A percentile compares a stretch with the other conserved stretches of the same genome.
These are phyloP conservation scores for Balakata baccata DNA, from an alignment of 345 rosid species.

Conservation along the genomic window DNA sequence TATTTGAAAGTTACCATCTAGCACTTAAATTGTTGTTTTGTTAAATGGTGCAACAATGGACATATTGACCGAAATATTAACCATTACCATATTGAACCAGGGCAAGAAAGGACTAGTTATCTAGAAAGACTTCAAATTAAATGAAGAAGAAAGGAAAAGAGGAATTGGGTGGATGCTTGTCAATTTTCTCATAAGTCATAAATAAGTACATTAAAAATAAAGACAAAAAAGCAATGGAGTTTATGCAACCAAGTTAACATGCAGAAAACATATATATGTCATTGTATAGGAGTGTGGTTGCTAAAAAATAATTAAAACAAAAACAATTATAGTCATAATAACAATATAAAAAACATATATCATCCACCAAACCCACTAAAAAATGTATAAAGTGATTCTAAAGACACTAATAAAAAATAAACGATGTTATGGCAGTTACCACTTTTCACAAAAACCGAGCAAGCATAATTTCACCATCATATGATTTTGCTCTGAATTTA, in stretches of 20 bases:
- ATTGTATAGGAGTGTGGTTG: neutral
- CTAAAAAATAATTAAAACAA: neutral
- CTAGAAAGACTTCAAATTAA: neutral
- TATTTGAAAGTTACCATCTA: neutral
- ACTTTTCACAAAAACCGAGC: too few species aligned
- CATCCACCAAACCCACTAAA: neutral
- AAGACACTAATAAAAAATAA: neutral
- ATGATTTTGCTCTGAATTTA: too few species aligned
- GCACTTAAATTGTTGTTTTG: too few species aligned
- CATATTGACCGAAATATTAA: neutral
- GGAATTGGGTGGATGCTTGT: constrained; percentile 19
- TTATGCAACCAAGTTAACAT: too few species aligned
- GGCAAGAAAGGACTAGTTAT: neutral
- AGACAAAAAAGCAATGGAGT: too few species aligned
- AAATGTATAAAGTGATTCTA: too few species aligned
- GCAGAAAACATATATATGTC: neutral
- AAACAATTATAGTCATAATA: too few species aligned
- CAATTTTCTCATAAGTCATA: too few species aligned
- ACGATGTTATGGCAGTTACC: too few species aligned
- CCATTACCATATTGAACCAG: neutral
- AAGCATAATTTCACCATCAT: too few species aligned
- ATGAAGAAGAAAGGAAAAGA: neutral
- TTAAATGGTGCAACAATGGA: neutral
- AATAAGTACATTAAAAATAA: too few species aligned
- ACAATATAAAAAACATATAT: too few species aligned